phyloP scores from a whole-genome alignment of 2,329 filamentous ascomycete species.

The Lecanosticta acicola region DNA sequence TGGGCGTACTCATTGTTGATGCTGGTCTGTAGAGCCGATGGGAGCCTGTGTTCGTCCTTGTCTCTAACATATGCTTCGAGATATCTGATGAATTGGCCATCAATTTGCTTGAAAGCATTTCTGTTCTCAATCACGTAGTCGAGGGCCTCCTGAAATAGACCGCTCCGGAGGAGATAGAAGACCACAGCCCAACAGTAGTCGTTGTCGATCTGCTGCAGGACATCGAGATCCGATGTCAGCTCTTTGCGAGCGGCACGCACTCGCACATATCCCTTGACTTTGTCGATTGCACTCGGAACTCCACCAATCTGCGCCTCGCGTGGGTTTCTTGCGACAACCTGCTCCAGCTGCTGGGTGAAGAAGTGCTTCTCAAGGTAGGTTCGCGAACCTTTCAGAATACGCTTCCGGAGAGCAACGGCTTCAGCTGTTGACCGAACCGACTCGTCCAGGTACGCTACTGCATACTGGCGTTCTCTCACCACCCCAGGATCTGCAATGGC shows the following conservation, averaged over 20 bases:
- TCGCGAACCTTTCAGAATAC: conserved; percentile 74
- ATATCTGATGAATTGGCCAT: conserved; percentile 83
- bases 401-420: conserved; percentile 65
- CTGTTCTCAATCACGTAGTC: conserved; percentile 78
- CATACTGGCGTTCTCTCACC: conserved; percentile 70
- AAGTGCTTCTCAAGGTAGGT: conserved; percentile 76
- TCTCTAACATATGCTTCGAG: conserved; percentile 76
- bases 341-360: conserved; percentile 64
- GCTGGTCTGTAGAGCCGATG: conserved; percentile 72
- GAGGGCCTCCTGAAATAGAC: conserved; percentile 76
- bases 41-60: conserved; percentile 65
- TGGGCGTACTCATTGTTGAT: conserved; percentile 89
- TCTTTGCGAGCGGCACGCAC: conserved; percentile 75
- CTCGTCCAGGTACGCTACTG: conserved; percentile 70
- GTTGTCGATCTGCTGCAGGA: conserved; percentile 64
- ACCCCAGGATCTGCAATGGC: conserved; percentile 57
- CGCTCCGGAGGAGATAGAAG: conserved; percentile 83
- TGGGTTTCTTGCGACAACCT: conserved; percentile 72
- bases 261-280: conserved; percentile 87
- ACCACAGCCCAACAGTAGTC: conserved; percentile 92
- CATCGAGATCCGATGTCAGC: conserved; percentile 67
- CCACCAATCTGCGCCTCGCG: conserved; percentile 86
- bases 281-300: conserved; percentile 79
- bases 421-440: conserved; percentile 55
- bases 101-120: conserved; percentile 78